Conservation (phyloP, 2,329 filamentous ascomycete species). For the Furcasterigmium furcatum region DNA sequence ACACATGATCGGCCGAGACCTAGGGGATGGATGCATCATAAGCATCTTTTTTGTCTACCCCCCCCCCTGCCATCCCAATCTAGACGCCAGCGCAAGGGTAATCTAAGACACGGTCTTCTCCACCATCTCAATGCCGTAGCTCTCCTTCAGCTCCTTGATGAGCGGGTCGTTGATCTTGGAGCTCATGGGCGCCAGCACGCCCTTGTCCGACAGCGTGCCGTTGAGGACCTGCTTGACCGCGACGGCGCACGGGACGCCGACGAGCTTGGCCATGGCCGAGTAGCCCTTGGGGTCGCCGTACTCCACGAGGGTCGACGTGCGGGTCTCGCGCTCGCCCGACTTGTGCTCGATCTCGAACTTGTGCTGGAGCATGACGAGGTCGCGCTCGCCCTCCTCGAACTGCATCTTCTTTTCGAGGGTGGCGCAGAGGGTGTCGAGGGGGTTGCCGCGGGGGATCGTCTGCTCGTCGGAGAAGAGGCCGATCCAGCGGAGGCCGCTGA, state of each 20-base stretch:
- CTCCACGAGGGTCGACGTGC: constrained; percentile 77
- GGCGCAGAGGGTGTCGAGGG: constrained; percentile 87
- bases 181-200: constrained; percentile 74
- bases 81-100: too few relatives aligned
- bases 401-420: constrained; percentile 90
- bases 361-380: constrained; percentile 79
- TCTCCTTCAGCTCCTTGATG: constrained; percentile 74
- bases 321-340: constrained; percentile 73
- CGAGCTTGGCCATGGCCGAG: constrained; percentile 79
- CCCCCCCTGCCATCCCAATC: too few relatives aligned
- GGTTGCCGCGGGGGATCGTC: constrained; percentile 72
- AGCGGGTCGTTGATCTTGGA: constrained; percentile 68
- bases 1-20: too few relatives aligned
- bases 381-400: constrained; percentile 78
- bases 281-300: constrained; percentile 80
- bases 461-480: constrained; percentile 64
- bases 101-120: constrained; percentile 58
- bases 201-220: constrained; percentile 69
- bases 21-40: too few relatives aligned
- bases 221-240: constrained; percentile 77
- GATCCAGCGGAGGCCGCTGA: constrained; percentile 72
- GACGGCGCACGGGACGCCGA: constrained; percentile 63
- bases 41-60: too few relatives aligned
- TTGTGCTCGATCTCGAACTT: constrained; percentile 81
- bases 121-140: constrained; percentile 70